Conservation (phyloP, 139 green algal genomes). For the Prasinococcaceae sp. region DNA sequence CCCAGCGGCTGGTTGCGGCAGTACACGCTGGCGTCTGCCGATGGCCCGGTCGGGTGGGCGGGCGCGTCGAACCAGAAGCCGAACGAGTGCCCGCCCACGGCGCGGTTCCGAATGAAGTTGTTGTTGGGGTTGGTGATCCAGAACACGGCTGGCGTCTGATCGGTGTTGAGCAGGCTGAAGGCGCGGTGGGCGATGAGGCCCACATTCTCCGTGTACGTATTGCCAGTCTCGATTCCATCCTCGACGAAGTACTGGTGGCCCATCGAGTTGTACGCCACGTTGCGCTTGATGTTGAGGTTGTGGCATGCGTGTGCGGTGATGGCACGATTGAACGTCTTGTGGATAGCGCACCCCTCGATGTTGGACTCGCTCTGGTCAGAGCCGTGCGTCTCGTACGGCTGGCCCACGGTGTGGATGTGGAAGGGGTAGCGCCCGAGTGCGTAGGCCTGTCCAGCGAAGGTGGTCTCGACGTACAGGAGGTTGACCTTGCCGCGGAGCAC, state of each 20-base stretch:
- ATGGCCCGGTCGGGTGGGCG: background rate
- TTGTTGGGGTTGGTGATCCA: slow-evolving; percentile 68
- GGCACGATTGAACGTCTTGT: no score
- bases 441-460: no score
- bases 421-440: no score
- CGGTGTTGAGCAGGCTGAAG: slow-evolving; percentile 41
- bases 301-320: no score
- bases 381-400: no score
- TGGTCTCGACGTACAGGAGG: no score
- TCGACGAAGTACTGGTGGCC: slow-evolving; percentile 48
- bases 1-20: background rate
- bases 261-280: slow-evolving; percentile 44
- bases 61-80: slow-evolving; percentile 12
- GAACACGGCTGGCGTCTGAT: slow-evolving; percentile 53
- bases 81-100: slow-evolving; percentile 23
- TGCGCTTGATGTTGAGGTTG: slow-evolving; percentile 23
- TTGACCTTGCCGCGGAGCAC: no score
- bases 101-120: slow-evolving; percentile 32
- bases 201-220: slow-evolving; percentile 35
- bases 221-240: slow-evolving; percentile 37
- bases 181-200: slow-evolving; percentile 31
- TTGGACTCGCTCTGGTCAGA: no score
- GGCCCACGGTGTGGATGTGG: no score
- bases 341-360: no score
- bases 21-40: background rate